These are phyloP conservation scores for Eutrema salsugineum DNA, from an alignment of 441 rosid genomes.

Conservation along the genomic window DNA sequence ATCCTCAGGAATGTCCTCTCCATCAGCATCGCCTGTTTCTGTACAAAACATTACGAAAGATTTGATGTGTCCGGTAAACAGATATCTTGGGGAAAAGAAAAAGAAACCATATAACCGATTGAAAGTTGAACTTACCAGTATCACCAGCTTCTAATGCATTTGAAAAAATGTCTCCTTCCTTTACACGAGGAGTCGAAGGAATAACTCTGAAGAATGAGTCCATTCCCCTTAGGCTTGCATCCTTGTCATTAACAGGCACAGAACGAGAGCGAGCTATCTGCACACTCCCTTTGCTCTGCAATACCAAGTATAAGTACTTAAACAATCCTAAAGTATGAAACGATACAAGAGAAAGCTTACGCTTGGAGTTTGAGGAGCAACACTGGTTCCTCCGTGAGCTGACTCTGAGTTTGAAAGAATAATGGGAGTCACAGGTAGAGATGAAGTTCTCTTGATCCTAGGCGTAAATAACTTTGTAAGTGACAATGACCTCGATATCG, in stretches of 20 bases:
- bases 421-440: conserved; percentile 66
- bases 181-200: conserved; percentile 74
- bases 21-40: conserved; percentile 59
- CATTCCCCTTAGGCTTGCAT: conserved; percentile 59
- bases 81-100: not conserved
- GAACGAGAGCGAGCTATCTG: conserved; percentile 78
- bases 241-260: conserved; percentile 67
- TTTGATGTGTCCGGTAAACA: not conserved
- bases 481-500: conserved; percentile 75
- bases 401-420: conserved; percentile 47
- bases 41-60: conserved; percentile 32
- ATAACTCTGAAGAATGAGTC: conserved; percentile 82
- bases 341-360: conserved; percentile 42
- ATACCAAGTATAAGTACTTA: conserved; percentile 27
- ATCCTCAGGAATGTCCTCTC: conserved; percentile 94
- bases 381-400: conserved; percentile 36
- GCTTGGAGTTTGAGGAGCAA: conserved; percentile 43
- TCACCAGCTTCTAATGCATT: conserved; percentile 41
- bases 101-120: not conserved
- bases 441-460: conserved; percentile 74
- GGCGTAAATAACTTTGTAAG: conserved; percentile 85
- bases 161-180: conserved; percentile 49
- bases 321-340: not conserved
- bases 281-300: conserved; percentile 56
- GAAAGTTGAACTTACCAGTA: conserved; percentile 41